Base-by-base conservation (phyloP, 768 basidiomycete genomes). In the Phanerochaete carnosa region DNA sequence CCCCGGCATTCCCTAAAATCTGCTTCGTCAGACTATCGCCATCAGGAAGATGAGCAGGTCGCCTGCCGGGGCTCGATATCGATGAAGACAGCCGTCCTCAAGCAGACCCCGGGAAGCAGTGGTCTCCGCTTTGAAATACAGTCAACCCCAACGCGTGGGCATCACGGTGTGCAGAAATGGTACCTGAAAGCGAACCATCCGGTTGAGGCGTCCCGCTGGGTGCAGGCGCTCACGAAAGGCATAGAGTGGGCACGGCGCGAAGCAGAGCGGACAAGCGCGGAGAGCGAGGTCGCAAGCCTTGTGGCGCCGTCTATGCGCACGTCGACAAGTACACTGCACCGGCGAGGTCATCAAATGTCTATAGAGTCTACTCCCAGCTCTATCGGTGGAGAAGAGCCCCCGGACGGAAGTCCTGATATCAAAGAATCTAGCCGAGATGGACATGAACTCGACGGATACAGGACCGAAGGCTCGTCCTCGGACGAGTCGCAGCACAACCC, bases 191-290 rank as follows among this genome's bases (percentile, higher is more conserved):
- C 90, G 0, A 90, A 87, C 62, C 94, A 97, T 66, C 92, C 90
- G 0, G 92, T 91, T 5, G 95, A 98, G 72, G 92, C 92, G 4
- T 80, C 88, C 3, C 81, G 95, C 12, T 98, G 95, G 95, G 84
- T 86, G 1, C 85, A 89, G 59, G 89, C 88, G 0, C 82, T 98
- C 50, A 73, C 75, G 19, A 83, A 82, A 69, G 88, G 86, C 62
- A 88, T 94, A 60, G 90, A 94, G 32, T 88, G 85, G 80, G 81
- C 79, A 51, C 80, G 80, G 58, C 76, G 77, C n/a, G 78, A 81
- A 35, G 37, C 43, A 0, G 73, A 74, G 37, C 73, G 82, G 37
- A 69, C 64, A 60, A 84, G 83, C 62, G 74, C 62, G 45, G 82
- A 85, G 32, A 84, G 83, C 62, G 83, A 83, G 45, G 75, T 74